These are phyloP conservation scores for Hibiscus mutabilis DNA, from an alignment of 345 rosid genomes.

Conservation along the genomic window DNA sequence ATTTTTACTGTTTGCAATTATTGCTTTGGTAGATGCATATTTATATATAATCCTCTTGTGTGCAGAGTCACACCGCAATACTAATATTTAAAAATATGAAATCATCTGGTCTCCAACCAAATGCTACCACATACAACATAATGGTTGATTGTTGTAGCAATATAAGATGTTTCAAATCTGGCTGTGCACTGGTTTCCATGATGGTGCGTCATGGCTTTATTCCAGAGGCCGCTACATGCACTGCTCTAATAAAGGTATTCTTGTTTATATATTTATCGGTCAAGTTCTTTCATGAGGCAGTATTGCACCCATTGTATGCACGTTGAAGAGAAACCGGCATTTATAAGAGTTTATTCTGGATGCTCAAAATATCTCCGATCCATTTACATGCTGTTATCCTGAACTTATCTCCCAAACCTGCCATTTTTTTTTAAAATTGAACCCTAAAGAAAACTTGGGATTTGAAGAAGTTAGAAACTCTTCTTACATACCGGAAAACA, in stretches of 20 bases:
- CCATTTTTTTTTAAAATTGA: not conserved
- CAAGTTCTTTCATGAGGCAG: not conserved
- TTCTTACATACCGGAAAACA: not conserved
- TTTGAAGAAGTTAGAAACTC: not conserved
- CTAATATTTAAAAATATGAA: conserved; percentile 53
- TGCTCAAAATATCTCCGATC: not conserved
- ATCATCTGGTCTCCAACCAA: conserved; percentile 30
- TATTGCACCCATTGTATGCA: not conserved
- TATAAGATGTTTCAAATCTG: conserved; percentile 41
- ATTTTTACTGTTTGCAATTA: conserved; percentile 12
- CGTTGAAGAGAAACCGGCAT: not conserved
- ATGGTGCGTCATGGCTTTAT: conserved; percentile 70
- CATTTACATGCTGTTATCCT: not conserved
- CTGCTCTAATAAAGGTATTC: conserved; percentile 57
- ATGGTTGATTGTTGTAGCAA: conserved; percentile 72
- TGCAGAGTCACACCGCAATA: conserved; percentile 52
- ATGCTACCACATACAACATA: conserved; percentile 49
- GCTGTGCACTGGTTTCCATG: conserved; percentile 57
- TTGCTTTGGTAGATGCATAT: conserved; percentile 1
- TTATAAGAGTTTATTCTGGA: not conserved
- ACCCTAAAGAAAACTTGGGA: not conserved
- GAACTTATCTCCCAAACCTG: not conserved
- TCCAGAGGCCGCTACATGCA: conserved; percentile 38
- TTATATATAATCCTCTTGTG: conserved; percentile 10
- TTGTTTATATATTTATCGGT: not conserved